Evolutionary conservation across 1,284 basidiomycete species (phyloP).

Genomic region (Prillingera fragicola): DNA sequence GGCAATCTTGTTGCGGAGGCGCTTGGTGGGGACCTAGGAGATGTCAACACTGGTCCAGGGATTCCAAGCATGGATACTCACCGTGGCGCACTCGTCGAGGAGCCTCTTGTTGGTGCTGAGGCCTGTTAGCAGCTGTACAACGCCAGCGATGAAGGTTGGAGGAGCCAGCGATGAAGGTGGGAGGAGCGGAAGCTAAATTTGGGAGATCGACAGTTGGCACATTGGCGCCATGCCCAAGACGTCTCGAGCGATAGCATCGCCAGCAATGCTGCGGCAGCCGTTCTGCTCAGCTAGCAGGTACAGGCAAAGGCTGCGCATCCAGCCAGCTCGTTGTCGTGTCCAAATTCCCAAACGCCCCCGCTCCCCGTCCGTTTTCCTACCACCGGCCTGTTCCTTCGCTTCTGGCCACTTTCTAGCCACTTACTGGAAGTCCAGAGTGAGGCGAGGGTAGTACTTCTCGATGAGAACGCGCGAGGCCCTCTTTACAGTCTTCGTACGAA

Average conservation of each 20-base stretch:
- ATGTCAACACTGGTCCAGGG: no score
- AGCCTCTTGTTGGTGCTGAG: conserved; percentile 92
- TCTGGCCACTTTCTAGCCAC: conserved; percentile 18
- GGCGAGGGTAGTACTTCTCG: conserved; percentile 98
- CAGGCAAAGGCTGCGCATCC: no score
- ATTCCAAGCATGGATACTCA: no score
- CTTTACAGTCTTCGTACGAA: conserved; percentile 99
- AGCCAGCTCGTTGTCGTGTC: neutral
- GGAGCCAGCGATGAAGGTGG: neutral
- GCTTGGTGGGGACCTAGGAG: conserved; percentile 95
- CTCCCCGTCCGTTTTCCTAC: neutral
- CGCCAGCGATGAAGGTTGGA: neutral
- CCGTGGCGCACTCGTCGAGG: no score
- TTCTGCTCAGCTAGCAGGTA: no score
- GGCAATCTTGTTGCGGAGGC: conserved; percentile 98
- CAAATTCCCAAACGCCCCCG: neutral
- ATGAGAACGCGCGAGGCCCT: conserved; percentile 98
- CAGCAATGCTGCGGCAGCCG: no score
- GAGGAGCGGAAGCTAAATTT: neutral
- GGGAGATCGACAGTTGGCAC: neutral
- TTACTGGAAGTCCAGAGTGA: conserved; percentile 88
- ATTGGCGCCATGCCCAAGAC: neutral
- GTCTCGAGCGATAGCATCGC: no score
- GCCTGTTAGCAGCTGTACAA: conserved; percentile 9
- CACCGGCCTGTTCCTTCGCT: neutral